Conservation (phyloP, 2,329 filamentous ascomycete species). For the Rhinocladiella mackenziei region DNA sequence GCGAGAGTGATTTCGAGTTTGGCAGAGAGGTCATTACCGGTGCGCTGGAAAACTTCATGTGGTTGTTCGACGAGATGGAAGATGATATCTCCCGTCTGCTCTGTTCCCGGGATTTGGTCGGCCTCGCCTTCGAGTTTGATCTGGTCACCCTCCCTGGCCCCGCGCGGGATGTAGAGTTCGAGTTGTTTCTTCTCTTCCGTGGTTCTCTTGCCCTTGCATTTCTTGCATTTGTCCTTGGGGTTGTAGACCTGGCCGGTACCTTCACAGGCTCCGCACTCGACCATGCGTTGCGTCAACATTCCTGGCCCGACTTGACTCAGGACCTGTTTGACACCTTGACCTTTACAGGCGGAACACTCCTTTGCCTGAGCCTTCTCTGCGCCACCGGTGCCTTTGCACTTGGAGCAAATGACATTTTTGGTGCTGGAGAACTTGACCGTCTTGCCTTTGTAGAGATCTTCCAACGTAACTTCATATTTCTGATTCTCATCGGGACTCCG, state of each 20-base stretch:
- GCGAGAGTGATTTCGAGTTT: slow-evolving; percentile 74
- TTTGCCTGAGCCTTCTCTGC: slow-evolving; percentile 87
- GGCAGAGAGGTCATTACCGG: slow-evolving; percentile 78
- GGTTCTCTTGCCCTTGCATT: slow-evolving; percentile 91
- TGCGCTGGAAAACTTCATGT: slow-evolving; percentile 76
- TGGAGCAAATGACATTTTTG: slow-evolving; percentile 83
- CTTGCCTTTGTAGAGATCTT: slow-evolving; percentile 98
- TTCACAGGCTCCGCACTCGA: slow-evolving; percentile 76
- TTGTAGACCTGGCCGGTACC: slow-evolving; percentile 84
- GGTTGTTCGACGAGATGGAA: slow-evolving; percentile 79
- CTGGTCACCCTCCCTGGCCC: slow-evolving; percentile 67
- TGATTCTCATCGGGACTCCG: slow-evolving; percentile 82
- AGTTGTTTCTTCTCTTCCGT: slow-evolving; percentile 87
- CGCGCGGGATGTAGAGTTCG: slow-evolving; percentile 74
- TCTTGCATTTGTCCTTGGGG: slow-evolving; percentile 97
- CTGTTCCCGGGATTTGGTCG: slow-evolving; percentile 76
- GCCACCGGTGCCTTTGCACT: slow-evolving; percentile 83
- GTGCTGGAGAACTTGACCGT: slow-evolving; percentile 94
- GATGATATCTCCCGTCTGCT: slow-evolving; percentile 86
- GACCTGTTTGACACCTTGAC: slow-evolving; percentile 69
- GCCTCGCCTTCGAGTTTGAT: slow-evolving; percentile 91
- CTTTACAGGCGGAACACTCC: slow-evolving; percentile 78
- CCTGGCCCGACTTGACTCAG: slow-evolving; percentile 82
- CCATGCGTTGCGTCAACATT: slow-evolving; percentile 73
- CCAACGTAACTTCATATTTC: slow-evolving; percentile 82